Evolutionary conservation across 2,329 filamentous ascomycete genomes (phyloP).

Genomic region (Ceratocystis harringtonii): DNA sequence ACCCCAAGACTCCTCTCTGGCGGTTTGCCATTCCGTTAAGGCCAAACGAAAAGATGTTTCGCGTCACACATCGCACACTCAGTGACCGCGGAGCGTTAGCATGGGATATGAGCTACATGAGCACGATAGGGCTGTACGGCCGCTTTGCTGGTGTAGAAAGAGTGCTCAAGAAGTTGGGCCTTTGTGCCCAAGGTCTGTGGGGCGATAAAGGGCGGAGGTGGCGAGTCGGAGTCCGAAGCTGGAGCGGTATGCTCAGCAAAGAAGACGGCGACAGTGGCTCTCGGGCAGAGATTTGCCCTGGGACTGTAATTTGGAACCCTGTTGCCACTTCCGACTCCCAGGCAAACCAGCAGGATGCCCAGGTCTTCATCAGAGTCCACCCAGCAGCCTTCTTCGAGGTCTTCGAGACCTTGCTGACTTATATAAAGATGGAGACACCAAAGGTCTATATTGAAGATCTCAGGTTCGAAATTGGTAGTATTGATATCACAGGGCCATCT

Average conservation of each 20-base stretch:
- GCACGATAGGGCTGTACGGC: slow-evolving; percentile 67
- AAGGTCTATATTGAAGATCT: slow-evolving; percentile 51
- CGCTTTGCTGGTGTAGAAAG: slow-evolving; percentile 45
- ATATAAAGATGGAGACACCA: slow-evolving; percentile 46
- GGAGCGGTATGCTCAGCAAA: slow-evolving; percentile 36
- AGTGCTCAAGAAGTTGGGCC: slow-evolving; percentile 50
- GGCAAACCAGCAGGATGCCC: slow-evolving; percentile 17
- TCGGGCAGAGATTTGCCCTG: slow-evolving; percentile 51
- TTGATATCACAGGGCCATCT: slow-evolving; percentile 48
- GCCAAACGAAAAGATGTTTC: slow-evolving; percentile 78
- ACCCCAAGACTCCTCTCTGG: slow-evolving; percentile 68
- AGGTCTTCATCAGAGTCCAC: slow-evolving; percentile 60
- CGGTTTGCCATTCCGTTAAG: slow-evolving; percentile 73
- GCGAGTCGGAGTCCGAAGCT: slow-evolving; percentile 40
- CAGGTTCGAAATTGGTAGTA: slow-evolving; percentile 50
- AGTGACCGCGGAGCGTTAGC: slow-evolving; percentile 61
- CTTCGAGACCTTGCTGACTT: slow-evolving; percentile 46
- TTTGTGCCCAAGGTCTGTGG: slow-evolving; percentile 47
- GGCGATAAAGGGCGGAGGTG: slow-evolving; percentile 52
- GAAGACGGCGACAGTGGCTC: slow-evolving; percentile 31
- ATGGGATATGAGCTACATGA: slow-evolving; percentile 93
- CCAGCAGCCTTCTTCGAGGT: slow-evolving; percentile 62
- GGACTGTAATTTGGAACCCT: slow-evolving; percentile 61
- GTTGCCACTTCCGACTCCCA: slow-evolving; percentile 8
- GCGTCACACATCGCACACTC: slow-evolving; percentile 69